Conservation (phyloP, 306 rosid genomes). For the Quercus glauca region DNA sequence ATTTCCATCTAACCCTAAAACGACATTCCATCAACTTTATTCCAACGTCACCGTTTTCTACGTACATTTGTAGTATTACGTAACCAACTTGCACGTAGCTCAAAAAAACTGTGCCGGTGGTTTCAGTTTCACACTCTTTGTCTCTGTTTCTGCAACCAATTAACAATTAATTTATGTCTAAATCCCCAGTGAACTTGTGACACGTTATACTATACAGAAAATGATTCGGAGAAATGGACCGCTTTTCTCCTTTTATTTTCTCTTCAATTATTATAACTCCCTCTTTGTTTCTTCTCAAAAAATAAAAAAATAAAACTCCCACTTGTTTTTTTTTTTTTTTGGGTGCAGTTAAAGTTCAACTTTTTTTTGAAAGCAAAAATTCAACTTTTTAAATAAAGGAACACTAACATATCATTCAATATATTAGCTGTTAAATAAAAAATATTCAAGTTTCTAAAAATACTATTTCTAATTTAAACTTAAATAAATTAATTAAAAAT, state of each 20-base stretch:
- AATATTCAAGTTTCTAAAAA: too few relatives aligned
- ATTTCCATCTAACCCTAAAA: slow-evolving; percentile 82
- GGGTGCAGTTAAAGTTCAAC: too few relatives aligned
- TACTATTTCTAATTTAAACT: too few relatives aligned
- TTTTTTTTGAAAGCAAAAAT: too few relatives aligned
- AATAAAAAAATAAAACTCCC: too few relatives aligned
- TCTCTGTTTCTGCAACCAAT: slow-evolving; percentile 20
- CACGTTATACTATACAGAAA: slow-evolving; percentile 13
- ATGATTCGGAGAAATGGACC: not conserved
- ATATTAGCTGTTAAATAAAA: too few relatives aligned
- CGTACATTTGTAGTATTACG: slow-evolving; percentile 69
- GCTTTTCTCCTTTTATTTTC: not conserved
- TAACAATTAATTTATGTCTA: slow-evolving; percentile 18
- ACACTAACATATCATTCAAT: too few relatives aligned
- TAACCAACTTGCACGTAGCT: slow-evolving; percentile 48
- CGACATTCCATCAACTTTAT: slow-evolving; percentile 67
- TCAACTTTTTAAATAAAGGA: too few relatives aligned
- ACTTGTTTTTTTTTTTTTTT: too few relatives aligned
- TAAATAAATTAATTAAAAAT: too few relatives aligned
- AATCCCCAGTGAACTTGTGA: slow-evolving; percentile 7
- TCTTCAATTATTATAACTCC: not conserved
- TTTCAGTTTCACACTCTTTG: slow-evolving; percentile 47
- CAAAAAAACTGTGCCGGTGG: slow-evolving; percentile 37
- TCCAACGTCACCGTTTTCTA: slow-evolving; percentile 49
- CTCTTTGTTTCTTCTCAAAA: not conserved